A percentile compares a stretch with the other conserved stretches of the same genome.
Evolutionary conservation across 2,329 filamentous ascomycete genomes (phyloP).

Genomic region (Alternaria viburni): DNA sequence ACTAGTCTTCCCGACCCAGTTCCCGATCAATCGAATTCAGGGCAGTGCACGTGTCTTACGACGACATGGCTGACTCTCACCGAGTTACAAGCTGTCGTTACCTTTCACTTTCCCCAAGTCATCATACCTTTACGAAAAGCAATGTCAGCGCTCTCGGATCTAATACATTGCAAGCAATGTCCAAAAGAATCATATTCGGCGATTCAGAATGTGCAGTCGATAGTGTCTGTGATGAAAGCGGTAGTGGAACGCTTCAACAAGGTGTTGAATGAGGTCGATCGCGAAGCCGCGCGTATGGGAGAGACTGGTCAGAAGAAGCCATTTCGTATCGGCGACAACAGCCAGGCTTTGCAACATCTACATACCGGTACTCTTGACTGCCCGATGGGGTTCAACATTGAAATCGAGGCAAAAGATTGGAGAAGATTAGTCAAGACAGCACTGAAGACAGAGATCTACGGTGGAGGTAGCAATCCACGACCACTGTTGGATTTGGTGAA

Average conservation of each 20-base stretch:
- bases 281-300: constrained; percentile 46
- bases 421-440: constrained; percentile 52
- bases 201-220: constrained; percentile 54
- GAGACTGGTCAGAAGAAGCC: constrained; percentile 45
- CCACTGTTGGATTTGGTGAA: constrained; percentile 46
- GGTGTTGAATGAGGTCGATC: constrained; percentile 49
- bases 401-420: constrained; percentile 55
- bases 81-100: constrained; percentile 48
- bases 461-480: constrained; percentile 37
- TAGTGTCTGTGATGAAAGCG: constrained; percentile 51
- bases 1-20: constrained; percentile 1
- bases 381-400: constrained; percentile 53
- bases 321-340: constrained; percentile 54
- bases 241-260: constrained; percentile 52
- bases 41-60: constrained; percentile 53
- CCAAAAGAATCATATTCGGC: constrained; percentile 51
- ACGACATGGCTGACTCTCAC: constrained; percentile 54
- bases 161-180: constrained; percentile 53
- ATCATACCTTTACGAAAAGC: constrained; percentile 52
- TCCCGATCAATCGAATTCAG: constrained; percentile 11
- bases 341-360: constrained; percentile 45
- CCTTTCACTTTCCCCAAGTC: constrained; percentile 52
- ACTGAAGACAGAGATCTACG: constrained; percentile 53
- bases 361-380: constrained; percentile 54
- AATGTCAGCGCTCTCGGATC: constrained; percentile 46